Evolutionary conservation across 2,329 filamentous ascomycete genomes (phyloP).

Genomic region (Colletotrichum sp.): DNA sequence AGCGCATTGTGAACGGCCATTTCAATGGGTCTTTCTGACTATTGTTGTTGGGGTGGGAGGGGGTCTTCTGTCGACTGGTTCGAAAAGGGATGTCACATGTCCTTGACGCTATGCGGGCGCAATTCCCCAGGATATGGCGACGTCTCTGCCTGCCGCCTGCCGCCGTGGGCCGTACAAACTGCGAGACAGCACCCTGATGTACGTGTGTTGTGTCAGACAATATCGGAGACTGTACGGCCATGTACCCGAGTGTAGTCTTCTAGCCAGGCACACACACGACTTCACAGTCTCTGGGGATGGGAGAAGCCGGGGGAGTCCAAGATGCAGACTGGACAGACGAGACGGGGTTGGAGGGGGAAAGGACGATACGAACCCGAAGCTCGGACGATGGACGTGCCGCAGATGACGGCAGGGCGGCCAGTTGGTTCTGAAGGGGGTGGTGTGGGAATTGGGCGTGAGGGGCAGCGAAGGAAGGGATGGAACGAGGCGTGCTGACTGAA

Average conservation of each 20-base stretch:
- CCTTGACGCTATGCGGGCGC: not conserved
- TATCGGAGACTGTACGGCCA: not conserved
- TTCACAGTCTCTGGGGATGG: not conserved
- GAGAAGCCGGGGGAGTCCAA: not conserved
- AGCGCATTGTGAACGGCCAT: not conserved
- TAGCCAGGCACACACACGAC: not conserved
- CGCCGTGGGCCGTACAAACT: not conserved
- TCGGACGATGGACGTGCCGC: not conserved
- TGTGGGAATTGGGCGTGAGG: not conserved
- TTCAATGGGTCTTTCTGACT: not conserved
- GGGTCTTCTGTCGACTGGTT: not conserved
- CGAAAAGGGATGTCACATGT: not conserved
- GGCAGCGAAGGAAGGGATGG: slow-evolving; percentile 1
- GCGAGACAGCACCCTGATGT: not conserved
- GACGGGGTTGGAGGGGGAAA: not conserved
- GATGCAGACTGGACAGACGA: not conserved
- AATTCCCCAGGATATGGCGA: not conserved
- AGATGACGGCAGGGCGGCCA: not conserved
- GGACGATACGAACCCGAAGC: not conserved
- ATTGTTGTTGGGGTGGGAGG: not conserved
- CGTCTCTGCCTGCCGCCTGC: not conserved
- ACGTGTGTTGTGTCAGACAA: not conserved
- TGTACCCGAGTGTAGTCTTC: not conserved
- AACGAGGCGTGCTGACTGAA: slow-evolving; percentile 1
- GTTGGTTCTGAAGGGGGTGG: not conserved